Base-by-base conservation (phyloP, 1,139 yeast species). In the Lodderomyces pseudojiufengensis region DNA sequence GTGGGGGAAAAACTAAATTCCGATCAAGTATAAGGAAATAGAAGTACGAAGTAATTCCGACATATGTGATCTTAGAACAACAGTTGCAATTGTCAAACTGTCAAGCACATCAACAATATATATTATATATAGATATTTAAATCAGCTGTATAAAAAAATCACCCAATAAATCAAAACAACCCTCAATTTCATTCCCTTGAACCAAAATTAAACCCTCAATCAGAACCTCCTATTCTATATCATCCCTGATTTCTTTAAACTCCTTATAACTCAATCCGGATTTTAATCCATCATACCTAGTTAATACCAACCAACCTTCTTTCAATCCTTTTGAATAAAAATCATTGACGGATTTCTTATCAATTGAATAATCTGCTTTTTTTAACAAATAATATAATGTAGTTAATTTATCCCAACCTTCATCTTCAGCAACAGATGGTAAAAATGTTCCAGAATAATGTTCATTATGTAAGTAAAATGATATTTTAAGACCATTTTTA, bases 361-460 rank as follows among this genome's bases (percentile, higher is more conserved):
- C 36, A 1, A 61, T 47, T 3, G 45, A 39, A 36, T 51, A 61
- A 29, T 57, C 94, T 0, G 95, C 88, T 54, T 92, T 92, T 26
- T 69, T 63, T 4, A 92, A 75, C 31, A 94, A 68, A 47, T 85
- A 73, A 45, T 66, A 67, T 39, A 90, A 61, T 0, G 98, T 90
- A 12, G 84, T 80, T 12, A 63, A 60, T 51, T 84, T 73, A 47
- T 73, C 76, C 97, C 97, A 90, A 3, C 75, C 78, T 49, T 90
- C 95, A 45, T 90, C 97, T n/a, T 63, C 70, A 11, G 96, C 95
- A 1, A 94, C 97, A 31, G 80, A 84, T 0, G 98, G 98, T 32
- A 94, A 60, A 48, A 87, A 92, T 0, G 98, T 92, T 0, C 97
- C 88, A 35, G 82, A 75, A 42, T 65, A 65, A 8, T 51, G 40